phyloP scores from a whole-genome alignment of 1,284 basidiomycete genomes.

The Anthracocystis panici-leucophaei region DNA sequence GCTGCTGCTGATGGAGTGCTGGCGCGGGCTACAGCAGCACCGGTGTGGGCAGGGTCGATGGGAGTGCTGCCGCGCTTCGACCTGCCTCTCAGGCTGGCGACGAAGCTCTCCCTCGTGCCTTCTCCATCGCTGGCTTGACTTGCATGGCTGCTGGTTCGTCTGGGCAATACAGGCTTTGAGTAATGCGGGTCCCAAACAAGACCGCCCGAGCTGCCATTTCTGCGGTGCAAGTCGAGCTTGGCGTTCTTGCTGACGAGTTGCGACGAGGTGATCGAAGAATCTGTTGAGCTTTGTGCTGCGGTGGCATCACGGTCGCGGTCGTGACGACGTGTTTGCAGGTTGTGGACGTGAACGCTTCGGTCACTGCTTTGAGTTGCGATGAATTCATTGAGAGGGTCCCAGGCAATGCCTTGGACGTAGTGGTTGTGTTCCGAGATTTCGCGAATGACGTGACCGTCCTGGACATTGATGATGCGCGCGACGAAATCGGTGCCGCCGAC shows the following conservation, averaged over 20 bases:
- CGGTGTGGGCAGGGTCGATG: slow-evolving; percentile 43
- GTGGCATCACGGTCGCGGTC: slow-evolving; percentile 26
- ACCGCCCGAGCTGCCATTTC: slow-evolving; percentile 50
- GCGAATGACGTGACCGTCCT: slow-evolving; percentile 74
- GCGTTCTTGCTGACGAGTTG: slow-evolving; percentile 58
- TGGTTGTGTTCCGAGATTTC: slow-evolving; percentile 68
- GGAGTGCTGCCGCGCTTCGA: slow-evolving; percentile 60
- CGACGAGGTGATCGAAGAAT: slow-evolving; percentile 29
- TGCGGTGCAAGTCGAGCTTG: slow-evolving; percentile 57
- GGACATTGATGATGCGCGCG: slow-evolving; percentile 83
- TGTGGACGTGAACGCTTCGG: slow-evolving; percentile 63
- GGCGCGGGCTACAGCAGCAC: slow-evolving; percentile 29
- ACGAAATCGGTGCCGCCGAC: slow-evolving; percentile 97
- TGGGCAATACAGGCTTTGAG: slow-evolving; percentile 56
- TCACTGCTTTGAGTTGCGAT: slow-evolving; percentile 68
- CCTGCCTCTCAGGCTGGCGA: slow-evolving; percentile 51
- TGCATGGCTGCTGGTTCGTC: slow-evolving; percentile 62
- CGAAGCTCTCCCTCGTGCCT: slow-evolving; percentile 47
- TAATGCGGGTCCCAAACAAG: slow-evolving; percentile 57
- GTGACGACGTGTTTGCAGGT: slow-evolving; percentile 33
- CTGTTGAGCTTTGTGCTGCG: slow-evolving; percentile 9
- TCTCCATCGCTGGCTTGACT: slow-evolving; percentile 60
- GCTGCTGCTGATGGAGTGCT: slow-evolving; percentile 34
- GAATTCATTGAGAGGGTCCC: slow-evolving; percentile 67
- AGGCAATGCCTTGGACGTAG: slow-evolving; percentile 69